phyloP scores from a whole-genome alignment of 805 yeast genomes.

The Suhomyces pyralidae region DNA sequence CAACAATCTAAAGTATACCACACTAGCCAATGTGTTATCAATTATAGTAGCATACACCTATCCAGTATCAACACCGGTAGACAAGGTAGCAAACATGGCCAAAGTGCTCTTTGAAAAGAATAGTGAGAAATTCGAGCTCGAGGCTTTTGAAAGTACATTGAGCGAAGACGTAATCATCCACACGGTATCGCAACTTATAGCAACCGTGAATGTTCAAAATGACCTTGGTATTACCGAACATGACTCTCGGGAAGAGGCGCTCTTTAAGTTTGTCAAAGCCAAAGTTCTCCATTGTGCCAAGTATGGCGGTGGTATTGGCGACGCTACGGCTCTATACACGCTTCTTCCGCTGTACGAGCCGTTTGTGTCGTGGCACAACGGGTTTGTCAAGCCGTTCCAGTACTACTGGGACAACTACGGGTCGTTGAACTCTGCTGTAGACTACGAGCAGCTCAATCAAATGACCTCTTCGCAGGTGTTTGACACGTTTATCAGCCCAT shows the following conservation, averaged over 20 bases:
- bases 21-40: neutral
- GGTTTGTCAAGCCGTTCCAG: conserved; percentile 25
- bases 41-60: neutral
- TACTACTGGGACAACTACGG: conserved; percentile 30
- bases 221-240: neutral
- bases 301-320: conserved; percentile 17
- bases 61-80: neutral
- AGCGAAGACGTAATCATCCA: neutral
- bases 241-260: neutral
- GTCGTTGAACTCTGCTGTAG: conserved; percentile 3
- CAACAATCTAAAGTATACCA: neutral
- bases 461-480: conserved; percentile 16
- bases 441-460: conserved; percentile 14
- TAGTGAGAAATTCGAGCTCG: neutral
- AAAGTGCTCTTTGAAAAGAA: neutral
- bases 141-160: too few species aligned
- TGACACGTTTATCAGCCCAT: conserved; percentile 21
- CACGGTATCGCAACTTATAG: neutral
- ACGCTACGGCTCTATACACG: conserved; percentile 14
- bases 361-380: conserved; percentile 26
- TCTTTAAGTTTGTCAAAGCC: conserved; percentile 6
- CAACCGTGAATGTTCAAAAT: neutral
- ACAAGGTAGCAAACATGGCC: neutral
- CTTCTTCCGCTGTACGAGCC: conserved; percentile 11
- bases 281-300: conserved; percentile 6